A percentile compares a stretch with the other conserved stretches of the same genome.
These are phyloP conservation scores for Elaeis oleifera DNA, from an alignment of 202 grass and related monocot genomes.

Conservation along the genomic window DNA sequence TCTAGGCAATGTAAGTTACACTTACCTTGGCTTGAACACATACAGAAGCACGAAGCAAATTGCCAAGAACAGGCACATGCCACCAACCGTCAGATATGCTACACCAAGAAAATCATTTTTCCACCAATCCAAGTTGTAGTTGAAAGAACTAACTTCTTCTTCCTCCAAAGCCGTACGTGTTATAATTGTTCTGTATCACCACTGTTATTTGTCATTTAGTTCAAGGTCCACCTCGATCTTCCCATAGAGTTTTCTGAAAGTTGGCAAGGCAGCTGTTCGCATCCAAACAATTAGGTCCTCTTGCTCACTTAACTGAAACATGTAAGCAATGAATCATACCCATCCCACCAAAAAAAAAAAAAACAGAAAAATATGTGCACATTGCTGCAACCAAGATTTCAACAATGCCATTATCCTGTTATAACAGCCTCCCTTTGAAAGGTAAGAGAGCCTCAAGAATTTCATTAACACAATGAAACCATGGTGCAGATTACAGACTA, in stretches of 20 bases:
- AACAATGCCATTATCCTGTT: too few relatives aligned
- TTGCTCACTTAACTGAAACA: constrained; percentile 9
- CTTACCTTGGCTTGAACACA: constrained; percentile 13
- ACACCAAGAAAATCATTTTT: constrained; percentile 17
- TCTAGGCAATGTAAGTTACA: neutral
- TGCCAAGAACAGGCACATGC: constrained; percentile 9
- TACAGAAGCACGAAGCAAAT: constrained; percentile 12
- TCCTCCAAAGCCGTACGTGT: constrained; percentile 13
- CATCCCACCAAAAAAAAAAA: neutral
- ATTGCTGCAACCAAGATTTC: too few relatives aligned
- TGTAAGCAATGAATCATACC: neutral
- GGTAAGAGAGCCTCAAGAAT: too few relatives aligned
- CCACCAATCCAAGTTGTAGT: constrained; percentile 20
- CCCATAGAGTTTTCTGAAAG: constrained; percentile 18
- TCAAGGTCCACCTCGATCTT: constrained; percentile 9
- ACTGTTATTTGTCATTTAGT: neutral
- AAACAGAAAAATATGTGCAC: neutral
- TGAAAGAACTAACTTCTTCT: constrained; percentile 21
- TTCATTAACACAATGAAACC: too few relatives aligned
- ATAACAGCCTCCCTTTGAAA: too few relatives aligned
- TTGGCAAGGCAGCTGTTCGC: constrained; percentile 19
- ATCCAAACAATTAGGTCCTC: constrained; percentile 22
- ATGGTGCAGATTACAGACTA: too few relatives aligned
- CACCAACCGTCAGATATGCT: constrained; percentile 10
- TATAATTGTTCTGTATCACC: constrained; percentile 17